A percentile compares a stretch with the other conserved stretches of the same genome.
phyloP scores from a whole-genome alignment of 1,139 yeast species.

The Williopsis jadinii region DNA sequence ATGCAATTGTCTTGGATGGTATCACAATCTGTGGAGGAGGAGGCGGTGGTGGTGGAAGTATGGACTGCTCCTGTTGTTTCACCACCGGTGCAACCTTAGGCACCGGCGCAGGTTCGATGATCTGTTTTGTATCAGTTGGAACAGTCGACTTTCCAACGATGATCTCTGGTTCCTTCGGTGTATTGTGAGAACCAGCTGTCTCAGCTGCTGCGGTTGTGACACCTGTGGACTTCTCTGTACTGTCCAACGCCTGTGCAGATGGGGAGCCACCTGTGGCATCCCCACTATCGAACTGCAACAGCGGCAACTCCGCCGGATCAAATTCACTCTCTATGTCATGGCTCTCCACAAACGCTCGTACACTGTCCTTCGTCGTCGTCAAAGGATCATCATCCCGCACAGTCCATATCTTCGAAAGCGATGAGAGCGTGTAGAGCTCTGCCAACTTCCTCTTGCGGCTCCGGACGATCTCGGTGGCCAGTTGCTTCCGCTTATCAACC shows the following conservation, averaged over 20 bases:
- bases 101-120: too few relatives aligned
- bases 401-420: slow-evolving; percentile 21
- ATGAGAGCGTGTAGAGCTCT: slow-evolving; percentile 48
- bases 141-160: too few relatives aligned
- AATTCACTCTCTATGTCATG: slow-evolving; percentile 2
- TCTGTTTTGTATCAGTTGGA: too few relatives aligned
- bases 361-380: neutral
- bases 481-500: slow-evolving; percentile 36
- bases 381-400: slow-evolving; percentile 21
- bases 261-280: neutral
- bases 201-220: too few relatives aligned
- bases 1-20: neutral
- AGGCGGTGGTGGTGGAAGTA: neutral
- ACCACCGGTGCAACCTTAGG: too few relatives aligned
- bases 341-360: slow-evolving; percentile 6
- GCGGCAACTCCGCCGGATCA: slow-evolving; percentile 8
- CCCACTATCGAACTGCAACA: slow-evolving; percentile 9
- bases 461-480: slow-evolving; percentile 30
- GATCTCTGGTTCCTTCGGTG: too few relatives aligned
- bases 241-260: too few relatives aligned
- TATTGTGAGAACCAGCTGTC: too few relatives aligned
- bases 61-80: neutral
- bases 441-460: slow-evolving; percentile 45
- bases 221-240: too few relatives aligned
- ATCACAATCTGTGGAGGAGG: neutral